phyloP scores from a whole-genome alignment of 805 yeast genomes.

The Candida nonsorbophila region DNA sequence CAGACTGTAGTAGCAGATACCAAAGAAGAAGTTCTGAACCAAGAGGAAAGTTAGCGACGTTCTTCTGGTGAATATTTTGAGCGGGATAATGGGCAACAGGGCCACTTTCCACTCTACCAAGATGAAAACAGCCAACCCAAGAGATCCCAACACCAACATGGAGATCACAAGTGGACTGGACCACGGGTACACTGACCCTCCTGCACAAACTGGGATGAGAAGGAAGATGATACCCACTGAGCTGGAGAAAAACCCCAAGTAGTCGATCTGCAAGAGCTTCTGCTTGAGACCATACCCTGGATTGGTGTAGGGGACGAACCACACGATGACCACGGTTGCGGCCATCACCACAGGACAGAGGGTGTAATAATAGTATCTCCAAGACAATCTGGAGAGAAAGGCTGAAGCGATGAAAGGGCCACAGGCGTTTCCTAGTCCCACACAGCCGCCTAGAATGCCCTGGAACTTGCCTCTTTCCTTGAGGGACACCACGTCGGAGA shows the following conservation, averaged over 20 bases:
- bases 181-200: constrained; percentile 57
- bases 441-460: constrained; percentile 46
- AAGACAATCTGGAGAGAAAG: constrained; percentile 33
- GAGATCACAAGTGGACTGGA: constrained; percentile 30
- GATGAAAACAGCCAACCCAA: constrained; percentile 34
- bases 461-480: constrained; percentile 51
- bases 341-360: constrained; percentile 35
- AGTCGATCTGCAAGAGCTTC: constrained; percentile 44
- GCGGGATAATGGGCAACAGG: constrained; percentile 49
- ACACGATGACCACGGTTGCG: constrained; percentile 21
- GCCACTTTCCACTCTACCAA: constrained; percentile 46
- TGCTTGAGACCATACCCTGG: constrained; percentile 23
- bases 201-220: constrained; percentile 53
- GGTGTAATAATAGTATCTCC: constrained; percentile 51
- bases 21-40: constrained; percentile 38
- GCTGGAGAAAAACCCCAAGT: constrained; percentile 43
- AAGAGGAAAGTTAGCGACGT: constrained; percentile 26
- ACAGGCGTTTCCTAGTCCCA: constrained; percentile 46
- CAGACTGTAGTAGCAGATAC: constrained; percentile 42
- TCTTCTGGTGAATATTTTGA: constrained; percentile 32
- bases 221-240: constrained; percentile 44
- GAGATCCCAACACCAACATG: constrained; percentile 27
- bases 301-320: constrained; percentile 30
- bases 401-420: constrained; percentile 55
- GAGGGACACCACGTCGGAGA: constrained; percentile 49